Evolutionary conservation across 768 basidiomycete species (phyloP).

Genomic region (Lactarius akahatsu): DNA sequence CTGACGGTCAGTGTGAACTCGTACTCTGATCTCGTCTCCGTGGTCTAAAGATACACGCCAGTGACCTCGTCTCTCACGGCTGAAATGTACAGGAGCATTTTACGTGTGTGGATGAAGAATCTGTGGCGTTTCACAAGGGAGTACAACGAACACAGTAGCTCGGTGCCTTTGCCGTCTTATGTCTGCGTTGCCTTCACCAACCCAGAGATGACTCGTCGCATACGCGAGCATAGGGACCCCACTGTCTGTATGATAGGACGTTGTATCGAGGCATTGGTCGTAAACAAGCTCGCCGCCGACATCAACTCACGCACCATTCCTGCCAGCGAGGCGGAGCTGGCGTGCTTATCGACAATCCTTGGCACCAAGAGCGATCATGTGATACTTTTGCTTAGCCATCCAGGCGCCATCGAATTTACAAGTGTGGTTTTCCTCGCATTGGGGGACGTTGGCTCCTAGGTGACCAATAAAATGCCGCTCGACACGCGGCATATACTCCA

Average conservation of each 20-base stretch:
- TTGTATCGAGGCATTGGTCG: not conserved
- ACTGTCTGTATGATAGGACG: not conserved
- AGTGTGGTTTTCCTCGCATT: not conserved
- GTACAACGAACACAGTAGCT: not conserved
- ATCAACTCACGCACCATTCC: not conserved
- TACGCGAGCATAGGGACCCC: not conserved
- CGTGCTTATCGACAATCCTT: not conserved
- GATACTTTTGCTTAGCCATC: not conserved
- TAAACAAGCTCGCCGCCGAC: not conserved
- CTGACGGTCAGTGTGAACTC: not conserved
- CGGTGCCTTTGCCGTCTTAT: not conserved
- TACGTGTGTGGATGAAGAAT: constrained; percentile 5
- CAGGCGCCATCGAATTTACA: not conserved
- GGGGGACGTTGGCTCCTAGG: not conserved
- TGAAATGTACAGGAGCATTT: not conserved
- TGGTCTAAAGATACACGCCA: not conserved
- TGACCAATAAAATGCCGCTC: no score
- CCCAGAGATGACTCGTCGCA: not conserved
- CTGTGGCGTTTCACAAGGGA: not conserved
- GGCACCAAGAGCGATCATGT: not conserved
- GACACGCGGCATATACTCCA: no score
- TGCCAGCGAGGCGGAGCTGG: not conserved
- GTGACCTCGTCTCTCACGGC: not conserved
- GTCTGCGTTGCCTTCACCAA: not conserved
- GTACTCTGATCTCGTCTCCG: not conserved